Evolutionary conservation across 176 grass and related monocot genomes (phyloP), one percentile per base, ranked within the genome.

Genomic region (Zoysia japonica): DNA sequence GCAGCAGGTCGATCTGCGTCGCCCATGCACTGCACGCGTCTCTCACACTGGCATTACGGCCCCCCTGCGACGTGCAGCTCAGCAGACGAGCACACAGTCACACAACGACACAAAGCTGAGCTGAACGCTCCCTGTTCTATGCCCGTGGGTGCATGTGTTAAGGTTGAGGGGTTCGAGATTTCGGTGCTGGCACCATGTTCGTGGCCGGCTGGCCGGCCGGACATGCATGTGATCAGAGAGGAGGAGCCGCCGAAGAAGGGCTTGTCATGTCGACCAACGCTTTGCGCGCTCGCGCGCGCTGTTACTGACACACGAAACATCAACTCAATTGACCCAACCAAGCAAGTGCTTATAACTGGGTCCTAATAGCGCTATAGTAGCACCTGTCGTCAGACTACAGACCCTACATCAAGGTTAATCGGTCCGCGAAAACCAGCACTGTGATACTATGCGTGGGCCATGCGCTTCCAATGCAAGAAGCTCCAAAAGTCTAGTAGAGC

Each of bases 231-330:
- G 57, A 65, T 13, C 39, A 52, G 44, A 71, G 51, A 52, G 43
- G 59, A 45, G 54, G 45, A 45, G 2, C 11, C 20, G 53, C 36
- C 47, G 44, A n/a, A n/a, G 38, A 45, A 63, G 40, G 72, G 41
- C 68, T 65, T 48, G 76, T 80, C 86, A 76, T 47, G 81, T 80
- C 70, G 28, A 40, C 9, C 45, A 80, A 65, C 55, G 20, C 62
- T 47, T 75, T 20, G 63, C n/a, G n/a, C n/a, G n/a, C n/a, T n/a
- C 47, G 53, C 69, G 11, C 67, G 14, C 49, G 10, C 62, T 80
- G 70, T 80, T 69, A 37, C 80, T 79, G 69, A 79, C 75, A 79
- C 39, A 79, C 73, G 80, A 79, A 61, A 88, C 81, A 84, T 88
- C 80, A 80, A 70, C 54, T 88, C 62, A 74, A 64, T 41, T 88